These are phyloP conservation scores for Candida neerlandica DNA, from an alignment of 1,139 yeast species.

Conservation along the genomic window DNA sequence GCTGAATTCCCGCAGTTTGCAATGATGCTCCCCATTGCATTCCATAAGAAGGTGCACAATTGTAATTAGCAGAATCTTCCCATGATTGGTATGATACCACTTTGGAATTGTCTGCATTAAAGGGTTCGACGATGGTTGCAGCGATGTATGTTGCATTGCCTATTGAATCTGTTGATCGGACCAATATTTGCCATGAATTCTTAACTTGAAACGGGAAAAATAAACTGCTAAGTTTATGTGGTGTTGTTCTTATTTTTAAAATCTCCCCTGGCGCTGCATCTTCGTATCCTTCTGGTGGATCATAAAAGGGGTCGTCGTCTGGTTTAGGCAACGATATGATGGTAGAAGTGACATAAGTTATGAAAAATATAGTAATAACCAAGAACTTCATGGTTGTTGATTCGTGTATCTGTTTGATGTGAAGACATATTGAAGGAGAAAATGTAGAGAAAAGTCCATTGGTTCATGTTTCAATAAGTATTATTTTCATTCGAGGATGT, in stretches of 20 bases:
- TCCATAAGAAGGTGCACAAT: conserved; percentile 20
- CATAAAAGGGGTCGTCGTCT: too few species aligned
- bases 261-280: conserved; percentile 22
- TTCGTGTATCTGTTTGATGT: too few species aligned
- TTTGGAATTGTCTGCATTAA: conserved; percentile 25
- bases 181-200: conserved; percentile 33
- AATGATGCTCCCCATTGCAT: conserved; percentile 15
- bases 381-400: too few species aligned
- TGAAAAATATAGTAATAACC: too few species aligned
- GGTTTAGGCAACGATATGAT: too few species aligned
- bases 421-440: too few species aligned
- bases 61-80: conserved; percentile 16
- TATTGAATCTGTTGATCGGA: conserved; percentile 32
- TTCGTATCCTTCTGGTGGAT: conserved; percentile 27
- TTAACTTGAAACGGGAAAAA: conserved; percentile 20
- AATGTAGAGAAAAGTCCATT: too few species aligned
- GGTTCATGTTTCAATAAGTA: too few species aligned
- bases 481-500: too few species aligned
- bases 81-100: conserved; percentile 22
- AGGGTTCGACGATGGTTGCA: conserved; percentile 35
- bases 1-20: conserved; percentile 10
- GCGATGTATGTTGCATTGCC: conserved; percentile 36
- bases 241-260: conserved; percentile 25
- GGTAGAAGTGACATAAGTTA: too few species aligned
- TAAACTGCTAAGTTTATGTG: conserved; percentile 20